A percentile compares a stretch with the other conserved stretches of the same genome.
Evolutionary conservation across 768 basidiomycete species (phyloP).

Genomic region (Podaxis sp.): DNA sequence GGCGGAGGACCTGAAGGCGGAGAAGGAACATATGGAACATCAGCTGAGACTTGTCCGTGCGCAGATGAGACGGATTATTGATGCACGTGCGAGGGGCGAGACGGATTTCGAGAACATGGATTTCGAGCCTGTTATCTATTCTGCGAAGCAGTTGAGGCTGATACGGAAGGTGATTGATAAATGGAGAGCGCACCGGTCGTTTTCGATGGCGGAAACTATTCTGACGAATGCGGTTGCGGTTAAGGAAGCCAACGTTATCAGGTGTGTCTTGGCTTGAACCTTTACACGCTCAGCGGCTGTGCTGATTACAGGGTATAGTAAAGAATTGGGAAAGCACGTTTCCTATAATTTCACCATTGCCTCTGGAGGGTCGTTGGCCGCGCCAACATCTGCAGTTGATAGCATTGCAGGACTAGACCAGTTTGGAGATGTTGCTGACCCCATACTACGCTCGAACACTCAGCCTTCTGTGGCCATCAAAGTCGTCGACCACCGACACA

Average conservation of each 20-base stretch:
- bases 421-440: conserved; percentile 91
- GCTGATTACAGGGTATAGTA: conserved; percentile 39
- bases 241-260: conserved; percentile 94
- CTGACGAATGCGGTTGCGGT: conserved; percentile 80
- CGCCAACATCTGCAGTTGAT: conserved; percentile 80
- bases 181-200: conserved; percentile 82
- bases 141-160: conserved; percentile 74
- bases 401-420: conserved; percentile 84
- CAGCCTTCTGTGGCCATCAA: conserved; percentile 88
- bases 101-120: conserved; percentile 53
- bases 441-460: conserved; percentile 62
- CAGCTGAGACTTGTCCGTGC: conserved; percentile 75
- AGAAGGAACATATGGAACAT: conserved; percentile 91
- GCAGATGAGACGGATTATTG: conserved; percentile 79
- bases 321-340: conserved; percentile 82
- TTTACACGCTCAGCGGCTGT: conserved; percentile 3
- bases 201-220: conserved; percentile 90
- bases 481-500: conserved; percentile 83
- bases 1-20: conserved; percentile 81
- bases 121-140: conserved; percentile 81
- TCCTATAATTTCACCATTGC: conserved; percentile 90
- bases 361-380: conserved; percentile 74
- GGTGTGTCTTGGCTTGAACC: conserved; percentile 35
- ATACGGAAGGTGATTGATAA: conserved; percentile 79
- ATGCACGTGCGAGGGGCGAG: conserved; percentile 76